Percentiles rank a stretch among this genome's conserved stretches.
phyloP scores from a whole-genome alignment of 1,284 basidiomycete species.

The Abortiporus biennis region DNA sequence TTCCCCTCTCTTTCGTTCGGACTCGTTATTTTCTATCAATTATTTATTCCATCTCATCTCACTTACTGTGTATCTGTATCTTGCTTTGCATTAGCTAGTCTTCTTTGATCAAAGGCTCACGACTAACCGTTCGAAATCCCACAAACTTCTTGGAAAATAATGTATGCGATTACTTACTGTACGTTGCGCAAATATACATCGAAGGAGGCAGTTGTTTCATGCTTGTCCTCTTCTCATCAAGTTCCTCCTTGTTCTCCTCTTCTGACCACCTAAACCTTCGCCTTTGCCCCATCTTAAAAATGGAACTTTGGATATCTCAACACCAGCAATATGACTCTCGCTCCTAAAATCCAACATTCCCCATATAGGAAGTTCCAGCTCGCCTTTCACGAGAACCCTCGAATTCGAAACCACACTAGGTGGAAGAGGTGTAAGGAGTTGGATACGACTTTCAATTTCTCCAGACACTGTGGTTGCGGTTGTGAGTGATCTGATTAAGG shows the following conservation, averaged over 20 bases:
- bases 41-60: no score
- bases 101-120: no score
- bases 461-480: no score
- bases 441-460: conserved; percentile 40
- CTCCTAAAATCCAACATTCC: conserved; percentile 76
- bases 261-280: conserved; percentile 63
- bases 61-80: no score
- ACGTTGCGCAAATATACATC: no score
- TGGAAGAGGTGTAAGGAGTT: conserved; percentile 74
- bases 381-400: conserved; percentile 69
- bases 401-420: conserved; percentile 32
- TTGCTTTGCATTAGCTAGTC: no score
- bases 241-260: conserved; percentile 76
- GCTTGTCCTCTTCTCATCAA: conserved; percentile 71
- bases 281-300: conserved; percentile 77
- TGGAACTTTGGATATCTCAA: conserved; percentile 61
- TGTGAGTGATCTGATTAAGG: conserved; percentile 58
- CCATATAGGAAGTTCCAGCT: conserved; percentile 83
- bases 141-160: no score
- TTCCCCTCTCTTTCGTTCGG: no score
- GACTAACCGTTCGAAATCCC: no score
- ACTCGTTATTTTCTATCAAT: no score
- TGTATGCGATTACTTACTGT: no score
- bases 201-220: no score
- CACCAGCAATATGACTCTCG: conserved; percentile 43